Evolutionary conservation across 1,284 basidiomycete species (phyloP), one percentile per base, ranked within the genome.

Genomic region (Trichosporon inkin): DNA sequence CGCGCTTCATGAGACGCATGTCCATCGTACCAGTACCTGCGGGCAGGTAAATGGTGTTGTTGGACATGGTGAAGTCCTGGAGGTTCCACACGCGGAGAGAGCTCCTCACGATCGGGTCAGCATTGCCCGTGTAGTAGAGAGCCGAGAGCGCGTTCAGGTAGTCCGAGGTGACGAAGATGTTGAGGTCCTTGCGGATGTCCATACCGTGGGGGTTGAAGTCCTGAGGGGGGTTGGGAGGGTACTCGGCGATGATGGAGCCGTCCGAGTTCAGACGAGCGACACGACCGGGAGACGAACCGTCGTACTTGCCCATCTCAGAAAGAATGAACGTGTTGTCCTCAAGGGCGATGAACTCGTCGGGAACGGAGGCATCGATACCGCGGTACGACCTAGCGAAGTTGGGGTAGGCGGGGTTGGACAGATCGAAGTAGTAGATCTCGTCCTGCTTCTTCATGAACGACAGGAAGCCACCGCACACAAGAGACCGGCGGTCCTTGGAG

Each of bases 141-240:
- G 59, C 37, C 6, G 56, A 56, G 5, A 40, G 38, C 0, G 55
- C 28, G 51, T 57, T 55, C 13, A 63, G 20, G 51, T 56, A 63
- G 56, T 63, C 62, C 49, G 55, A 63, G 8, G 56, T 61, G 10
- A 54, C 56, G 19, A 63, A 36, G 10, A 63, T 59, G 51, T 61
- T 61, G 40, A 63, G 62, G 56, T 63, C 62, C 32, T 52, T 34
- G 17, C 62, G 62, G 7, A 63, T 28, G 39, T 60, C 58, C 19
- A 63, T 47, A 17, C 62, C 62, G 56, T 63, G 62, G 6, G 62
- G 62, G 54, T 58, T 58, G 51, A 61, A 63, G 52, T 55, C 56
- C 17, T 44, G 13, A 3, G 52, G 44, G 10, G 56, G 34, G 36
- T 56, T 47, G 41, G 53, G 40, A 2, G 62, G 62, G 41, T 51